These are phyloP conservation scores for Colletotrichum trifolii DNA, from an alignment of 2,329 filamentous ascomycete genomes.

Conservation along the genomic window DNA sequence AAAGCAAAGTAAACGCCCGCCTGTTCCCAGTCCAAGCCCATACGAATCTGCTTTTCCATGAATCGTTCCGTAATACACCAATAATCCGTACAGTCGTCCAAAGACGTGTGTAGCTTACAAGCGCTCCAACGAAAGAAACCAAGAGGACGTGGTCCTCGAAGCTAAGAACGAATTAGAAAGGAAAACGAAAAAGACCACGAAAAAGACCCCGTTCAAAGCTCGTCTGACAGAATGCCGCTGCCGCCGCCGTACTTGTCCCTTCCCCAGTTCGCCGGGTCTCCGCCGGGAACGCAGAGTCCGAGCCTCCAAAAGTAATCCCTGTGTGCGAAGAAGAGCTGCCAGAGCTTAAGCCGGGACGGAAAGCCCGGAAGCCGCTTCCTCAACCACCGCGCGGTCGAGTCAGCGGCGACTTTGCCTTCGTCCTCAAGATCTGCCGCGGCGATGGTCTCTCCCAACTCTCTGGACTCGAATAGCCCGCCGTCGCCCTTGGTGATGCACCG, in stretches of 20 bases:
- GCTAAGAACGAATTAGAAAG: no score
- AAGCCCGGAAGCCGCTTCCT: conserved; percentile 59
- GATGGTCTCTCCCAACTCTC: conserved; percentile 36
- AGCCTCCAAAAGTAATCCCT: conserved; percentile 97
- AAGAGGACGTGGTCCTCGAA: no score
- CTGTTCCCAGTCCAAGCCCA: not conserved
- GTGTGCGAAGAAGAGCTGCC: conserved; percentile 93
- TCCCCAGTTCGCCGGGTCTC: conserved; percentile 76
- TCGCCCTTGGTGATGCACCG: conserved; percentile 75
- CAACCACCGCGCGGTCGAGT: conserved; percentile 50
- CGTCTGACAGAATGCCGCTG: conserved; percentile 31
- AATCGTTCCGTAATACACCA: conserved; percentile 1
- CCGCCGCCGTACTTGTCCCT: conserved; percentile 52
- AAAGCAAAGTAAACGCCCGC: not conserved
- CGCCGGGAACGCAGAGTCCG: conserved; percentile 87
- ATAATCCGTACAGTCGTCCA: conserved; percentile 1
- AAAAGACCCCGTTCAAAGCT: conserved; percentile 13
- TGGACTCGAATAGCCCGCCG: conserved; percentile 44
- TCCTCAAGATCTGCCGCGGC: conserved; percentile 1
- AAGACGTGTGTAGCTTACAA: not conserved
- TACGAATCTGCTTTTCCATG: not conserved
- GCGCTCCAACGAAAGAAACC: not conserved
- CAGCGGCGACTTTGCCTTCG: not conserved
- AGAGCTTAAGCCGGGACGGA: conserved; percentile 76
- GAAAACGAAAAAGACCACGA: no score